Base-by-base conservation (phyloP, 768 basidiomycete species). In the Mycena pura region DNA sequence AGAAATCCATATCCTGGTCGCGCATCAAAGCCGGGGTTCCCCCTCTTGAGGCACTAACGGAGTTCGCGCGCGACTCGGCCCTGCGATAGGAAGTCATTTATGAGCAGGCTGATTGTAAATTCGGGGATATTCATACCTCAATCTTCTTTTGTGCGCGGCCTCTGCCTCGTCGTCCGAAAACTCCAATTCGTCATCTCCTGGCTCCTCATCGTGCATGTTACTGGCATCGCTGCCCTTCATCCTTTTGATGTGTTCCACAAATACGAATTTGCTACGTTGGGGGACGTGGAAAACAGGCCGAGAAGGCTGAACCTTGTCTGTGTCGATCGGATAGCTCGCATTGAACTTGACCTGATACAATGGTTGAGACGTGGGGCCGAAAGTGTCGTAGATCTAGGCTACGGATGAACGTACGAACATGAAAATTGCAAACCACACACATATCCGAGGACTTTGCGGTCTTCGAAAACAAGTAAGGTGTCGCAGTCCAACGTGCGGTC, bases 161-260 rank as follows among this genome's bases (percentile, higher is more conserved):
- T 99, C 96, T 54, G 88, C 83, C 72, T 99, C 96, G 66, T 99
- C 96, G 65, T 99, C 96, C 3, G 92, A 95, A 75, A 96, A 99
- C 71, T 99, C 96, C 28, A 93, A 69, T 70, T 98, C 96, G 55
- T 93, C 86, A 19, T 93, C 95, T 2, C 81, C 91, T 3, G 93
- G 89, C 72, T 99, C 96, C 74, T 99, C 96, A 70, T 99, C 96
- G 66, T 95, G 87, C 10, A 95, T 81, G 70, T 98, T 99, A 69
- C 92, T 94, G 21, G 96, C 96, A 67, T 99, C 96, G 64, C 92
- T 95, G 39, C 96, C 96, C 70, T 89, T 95, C 62, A 86, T 72
- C 17, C 77, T 80, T 60, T 84, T 83, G 44, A 98, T 82, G 44
- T 88, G 84, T 34, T 83, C 80, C 43, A 95, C 82, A 72, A 92